Evolutionary conservation across 1,284 basidiomycete species (phyloP).

Genomic region (Papiliotrema terrestris): DNA sequence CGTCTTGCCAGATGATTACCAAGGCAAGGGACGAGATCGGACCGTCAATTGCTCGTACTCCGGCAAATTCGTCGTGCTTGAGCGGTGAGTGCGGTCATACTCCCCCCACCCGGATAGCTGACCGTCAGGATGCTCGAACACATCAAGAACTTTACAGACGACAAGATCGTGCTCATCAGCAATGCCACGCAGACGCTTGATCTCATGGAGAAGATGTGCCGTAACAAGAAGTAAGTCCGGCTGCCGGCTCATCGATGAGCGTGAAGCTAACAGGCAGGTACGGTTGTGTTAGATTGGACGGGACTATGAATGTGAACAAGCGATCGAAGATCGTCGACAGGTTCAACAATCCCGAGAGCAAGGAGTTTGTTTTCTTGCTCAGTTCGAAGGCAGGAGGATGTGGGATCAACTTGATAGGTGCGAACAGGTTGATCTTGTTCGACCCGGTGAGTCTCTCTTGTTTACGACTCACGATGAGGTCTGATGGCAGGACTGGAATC

Average conservation of each 20-base stretch:
- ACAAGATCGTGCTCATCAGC: slow-evolving; percentile 98
- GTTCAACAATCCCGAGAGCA: slow-evolving; percentile 93
- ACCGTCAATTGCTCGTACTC: slow-evolving; percentile 71
- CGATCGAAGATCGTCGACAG: slow-evolving; percentile 95
- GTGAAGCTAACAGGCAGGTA: slow-evolving; percentile 58
- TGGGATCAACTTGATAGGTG: slow-evolving; percentile 97
- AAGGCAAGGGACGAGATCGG: slow-evolving; percentile 51
- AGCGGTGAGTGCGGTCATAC: slow-evolving; percentile 59
- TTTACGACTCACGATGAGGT: slow-evolving; percentile 3
- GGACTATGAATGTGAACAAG: slow-evolving; percentile 88
- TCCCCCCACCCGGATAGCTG: too few species aligned
- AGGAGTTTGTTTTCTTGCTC: slow-evolving; percentile 92
- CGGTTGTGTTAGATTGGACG: slow-evolving; percentile 88
- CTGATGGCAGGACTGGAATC: slow-evolving; percentile 82
- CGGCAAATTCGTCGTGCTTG: slow-evolving; percentile 91
- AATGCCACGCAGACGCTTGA: slow-evolving; percentile 98
- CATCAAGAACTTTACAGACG: slow-evolving; percentile 71
- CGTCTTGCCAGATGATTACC: slow-evolving; percentile 75
- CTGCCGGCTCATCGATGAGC: too few species aligned
- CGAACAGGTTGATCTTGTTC: slow-evolving; percentile 91
- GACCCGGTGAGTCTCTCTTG: slow-evolving; percentile 68
- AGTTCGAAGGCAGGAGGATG: slow-evolving; percentile 97
- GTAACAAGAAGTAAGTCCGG: slow-evolving; percentile 66
- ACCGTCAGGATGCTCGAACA: slow-evolving; percentile 72
- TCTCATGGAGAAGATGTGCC: slow-evolving; percentile 82